Evolutionary conservation across 805 yeast genomes (phyloP).

Genomic region (Barnettozyma sucrosica): DNA sequence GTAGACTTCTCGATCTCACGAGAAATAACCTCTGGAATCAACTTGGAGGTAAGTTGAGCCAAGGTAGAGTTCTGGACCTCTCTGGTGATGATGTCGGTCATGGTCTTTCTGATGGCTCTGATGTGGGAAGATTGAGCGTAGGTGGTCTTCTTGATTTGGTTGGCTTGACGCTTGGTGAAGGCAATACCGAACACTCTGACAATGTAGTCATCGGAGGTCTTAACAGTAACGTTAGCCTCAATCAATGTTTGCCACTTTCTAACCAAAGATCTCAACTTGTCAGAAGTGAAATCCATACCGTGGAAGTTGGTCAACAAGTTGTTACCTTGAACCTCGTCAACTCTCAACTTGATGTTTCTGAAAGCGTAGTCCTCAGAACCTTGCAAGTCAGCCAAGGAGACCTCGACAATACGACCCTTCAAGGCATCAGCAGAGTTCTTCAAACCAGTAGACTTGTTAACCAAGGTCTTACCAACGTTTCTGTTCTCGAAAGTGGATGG

Average conservation of each 20-base stretch:
- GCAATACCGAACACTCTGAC: constrained; percentile 96
- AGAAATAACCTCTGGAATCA: constrained; percentile 98
- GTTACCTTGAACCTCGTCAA: constrained; percentile 98
- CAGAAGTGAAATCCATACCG: constrained; percentile 97
- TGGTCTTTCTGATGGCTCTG: constrained; percentile 96
- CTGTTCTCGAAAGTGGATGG: constrained; percentile 98
- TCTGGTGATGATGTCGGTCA: constrained; percentile 92
- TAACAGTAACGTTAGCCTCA: constrained; percentile 96
- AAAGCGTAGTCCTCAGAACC: constrained; percentile 98
- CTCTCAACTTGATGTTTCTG: constrained; percentile 97
- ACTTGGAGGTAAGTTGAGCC: constrained; percentile 94
- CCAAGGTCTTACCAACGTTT: constrained; percentile 97
- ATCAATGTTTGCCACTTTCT: constrained; percentile 99
- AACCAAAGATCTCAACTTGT: constrained; percentile 94
- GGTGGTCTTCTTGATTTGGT: constrained; percentile 96
- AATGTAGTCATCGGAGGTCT: constrained; percentile 96
- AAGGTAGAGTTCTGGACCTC: constrained; percentile 93
- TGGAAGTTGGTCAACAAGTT: constrained; percentile 99
- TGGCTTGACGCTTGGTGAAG: constrained; percentile 95
- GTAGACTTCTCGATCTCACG: constrained; percentile 98
- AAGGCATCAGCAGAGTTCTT: constrained; percentile 97
- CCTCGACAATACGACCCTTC: constrained; percentile 96
- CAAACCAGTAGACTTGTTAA: constrained; percentile 97
- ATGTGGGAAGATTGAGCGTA: constrained; percentile 97
- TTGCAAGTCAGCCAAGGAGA: constrained; percentile 94